Base-by-base conservation (phyloP, 441 rosid species). In the Manihot esculenta region DNA sequence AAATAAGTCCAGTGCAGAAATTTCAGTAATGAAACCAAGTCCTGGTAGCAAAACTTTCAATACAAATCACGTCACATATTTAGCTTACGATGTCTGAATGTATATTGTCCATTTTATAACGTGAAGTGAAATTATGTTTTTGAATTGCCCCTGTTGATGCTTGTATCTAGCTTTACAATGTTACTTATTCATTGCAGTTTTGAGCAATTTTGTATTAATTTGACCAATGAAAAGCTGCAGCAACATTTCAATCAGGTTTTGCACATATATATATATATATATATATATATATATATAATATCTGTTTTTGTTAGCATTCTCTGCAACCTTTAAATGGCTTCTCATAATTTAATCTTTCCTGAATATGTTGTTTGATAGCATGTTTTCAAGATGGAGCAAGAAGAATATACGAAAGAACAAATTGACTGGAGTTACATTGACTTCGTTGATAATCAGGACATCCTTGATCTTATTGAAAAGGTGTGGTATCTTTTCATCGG, bases 341-440 rank as follows among this genome's bases (percentile, higher is more conserved):
- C 38, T 67, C 69, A 69, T 79, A 55, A 72, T 69, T 70, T 79
- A 75, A 66, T 72, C 47, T 70, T 33, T 27, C 71, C 66, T 68
- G 45, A 79, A 85, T 81, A 86, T 49, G 44, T 69, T 74, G 65
- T 78, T 78, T 82, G 88, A 84, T 95, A 94, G 99, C 97, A 94
- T 72, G 97, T 94, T 59, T 94, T 94, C 82, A 94, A 92, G 88
- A 92, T 90, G 99, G 99, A 94, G 84, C 99, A 94, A 79, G 99
- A 94, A 72, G 97, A 94, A 83, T 94, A 94, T 71, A 83, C 82
- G 73, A 94, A 85, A 84, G 99, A 94, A 85, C 89, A 87, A 84
- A 92, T 94, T 68, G 80, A 92, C 62, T 94, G 99, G 99, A 94
- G 99, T 82, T 94, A 94, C 77, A 94, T 94, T 54, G 99, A 94